Evolutionary conservation across 345 rosid species (phyloP).

Genomic region (Brassica carinata): DNA sequence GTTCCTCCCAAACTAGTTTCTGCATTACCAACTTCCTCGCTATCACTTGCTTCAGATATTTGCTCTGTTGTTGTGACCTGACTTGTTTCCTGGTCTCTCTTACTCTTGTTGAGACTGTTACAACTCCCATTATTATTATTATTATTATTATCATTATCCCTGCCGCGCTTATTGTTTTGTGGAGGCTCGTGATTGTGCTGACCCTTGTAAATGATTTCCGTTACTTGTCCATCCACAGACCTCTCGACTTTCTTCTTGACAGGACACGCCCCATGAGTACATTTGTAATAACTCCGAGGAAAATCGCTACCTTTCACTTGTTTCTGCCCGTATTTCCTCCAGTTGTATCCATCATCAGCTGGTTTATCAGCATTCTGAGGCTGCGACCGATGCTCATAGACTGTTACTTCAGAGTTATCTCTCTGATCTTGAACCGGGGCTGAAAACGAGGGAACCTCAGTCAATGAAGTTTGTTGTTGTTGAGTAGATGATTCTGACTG

Average conservation of each 20-base stretch:
- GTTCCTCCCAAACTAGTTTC: conserved; percentile 49
- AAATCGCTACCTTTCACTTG: conserved; percentile 84
- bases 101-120: conserved; percentile 26
- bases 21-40: conserved; percentile 66
- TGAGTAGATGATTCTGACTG: conserved; percentile 42
- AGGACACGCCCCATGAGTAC: conserved; percentile 69
- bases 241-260: conserved; percentile 90
- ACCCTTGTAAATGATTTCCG: conserved; percentile 85
- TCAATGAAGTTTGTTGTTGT: conserved; percentile 35
- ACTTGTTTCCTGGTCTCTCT: conserved; percentile 62
- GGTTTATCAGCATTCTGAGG: conserved; percentile 59
- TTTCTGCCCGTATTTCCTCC: conserved; percentile 94
- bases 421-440: conserved; percentile 32
- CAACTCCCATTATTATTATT: conserved; percentile 34
- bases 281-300: conserved; percentile 86
- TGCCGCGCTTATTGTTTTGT: conserved; percentile 56
- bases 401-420: conserved; percentile 47
- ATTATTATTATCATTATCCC: conserved; percentile 27
- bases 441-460: conserved; percentile 35
- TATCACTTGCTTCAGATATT: conserved; percentile 57
- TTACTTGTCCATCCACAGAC: conserved; percentile 74
- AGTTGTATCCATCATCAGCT: conserved; percentile 73
- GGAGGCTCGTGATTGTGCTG: conserved; percentile 77
- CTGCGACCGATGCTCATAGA: conserved; percentile 50
- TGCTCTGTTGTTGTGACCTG: conserved; percentile 57